Percentiles rank a stretch among this genome's conserved stretches.
Conservation (phyloP, 495 filamentous ascomycete genomes). For the Penicillium verhagenii region DNA sequence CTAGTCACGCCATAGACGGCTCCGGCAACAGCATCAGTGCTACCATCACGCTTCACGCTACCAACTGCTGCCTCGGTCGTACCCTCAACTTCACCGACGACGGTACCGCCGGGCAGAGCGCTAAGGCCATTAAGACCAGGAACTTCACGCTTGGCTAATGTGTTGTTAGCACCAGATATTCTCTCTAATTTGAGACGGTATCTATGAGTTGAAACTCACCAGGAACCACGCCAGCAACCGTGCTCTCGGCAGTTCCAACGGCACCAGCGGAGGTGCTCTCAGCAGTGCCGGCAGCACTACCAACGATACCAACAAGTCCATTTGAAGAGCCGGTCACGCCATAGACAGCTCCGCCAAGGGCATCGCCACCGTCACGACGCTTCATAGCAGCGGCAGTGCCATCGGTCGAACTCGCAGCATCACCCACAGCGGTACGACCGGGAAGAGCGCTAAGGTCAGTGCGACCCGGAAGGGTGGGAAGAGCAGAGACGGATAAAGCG, state of each 20-base stretch:
- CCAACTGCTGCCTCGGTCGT: no score
- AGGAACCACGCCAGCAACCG: slow-evolving; percentile 6
- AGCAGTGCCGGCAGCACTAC: slow-evolving; percentile 4
- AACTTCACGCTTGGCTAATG: no score
- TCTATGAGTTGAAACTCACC: slow-evolving; percentile 1
- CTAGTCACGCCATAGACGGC: no score
- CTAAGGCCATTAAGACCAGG: no score
- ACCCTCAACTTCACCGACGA: no score
- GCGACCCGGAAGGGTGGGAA: slow-evolving; percentile 15
- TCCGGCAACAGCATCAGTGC: no score
- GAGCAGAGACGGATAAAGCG: slow-evolving; percentile 14
- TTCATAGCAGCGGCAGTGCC: not conserved
- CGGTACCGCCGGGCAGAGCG: no score
- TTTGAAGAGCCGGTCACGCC: slow-evolving; percentile 10
- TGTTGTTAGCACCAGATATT: no score
- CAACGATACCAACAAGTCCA: slow-evolving; percentile 12
- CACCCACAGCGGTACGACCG: slow-evolving; percentile 4
- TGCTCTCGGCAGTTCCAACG: not conserved
- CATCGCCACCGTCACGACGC: slow-evolving; percentile 9
- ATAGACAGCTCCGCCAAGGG: not conserved
- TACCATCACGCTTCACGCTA: no score
- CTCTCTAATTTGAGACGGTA: no score
- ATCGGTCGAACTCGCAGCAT: not conserved
- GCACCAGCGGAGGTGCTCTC: not conserved
- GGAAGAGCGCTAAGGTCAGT: no score